Evolutionary conservation across 257 asterid genomes (phyloP).

Genomic region (Petrea volubilis): DNA sequence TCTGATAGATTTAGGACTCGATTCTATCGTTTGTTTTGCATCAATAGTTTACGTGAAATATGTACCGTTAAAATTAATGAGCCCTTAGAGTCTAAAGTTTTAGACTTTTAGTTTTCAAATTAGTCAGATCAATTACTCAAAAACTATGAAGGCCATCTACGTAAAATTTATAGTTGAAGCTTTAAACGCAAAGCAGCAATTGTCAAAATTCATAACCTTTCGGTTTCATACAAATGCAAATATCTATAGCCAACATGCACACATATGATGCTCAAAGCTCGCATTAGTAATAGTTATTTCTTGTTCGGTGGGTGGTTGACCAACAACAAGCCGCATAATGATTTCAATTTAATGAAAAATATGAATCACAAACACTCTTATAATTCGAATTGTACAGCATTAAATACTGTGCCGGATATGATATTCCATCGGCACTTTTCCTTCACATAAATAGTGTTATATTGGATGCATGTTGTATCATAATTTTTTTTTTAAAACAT

Average conservation of each 20-base stretch:
- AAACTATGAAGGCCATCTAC: not conserved
- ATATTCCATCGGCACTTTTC: no score
- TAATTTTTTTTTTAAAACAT: no score
- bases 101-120: not conserved
- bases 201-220: not conserved
- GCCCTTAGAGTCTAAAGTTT: not conserved
- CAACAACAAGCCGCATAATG: not conserved
- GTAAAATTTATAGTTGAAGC: conserved; percentile 16
- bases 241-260: not conserved
- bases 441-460: no score
- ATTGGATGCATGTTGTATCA: no score
- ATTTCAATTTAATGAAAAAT: not conserved
- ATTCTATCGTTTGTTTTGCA: not conserved
- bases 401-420: no score
- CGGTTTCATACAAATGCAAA: not conserved
- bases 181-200: not conserved
- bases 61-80: no score
- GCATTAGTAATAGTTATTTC: not conserved
- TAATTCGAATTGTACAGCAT: no score
- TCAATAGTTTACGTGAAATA: not conserved
- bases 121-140: not conserved
- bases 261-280: not conserved
- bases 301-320: conserved; percentile 17
- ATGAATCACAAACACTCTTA: not conserved
- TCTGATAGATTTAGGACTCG: no score